phyloP scores from a whole-genome alignment of 2,329 filamentous ascomycete genomes.

The Annulohypoxylon truncatum region DNA sequence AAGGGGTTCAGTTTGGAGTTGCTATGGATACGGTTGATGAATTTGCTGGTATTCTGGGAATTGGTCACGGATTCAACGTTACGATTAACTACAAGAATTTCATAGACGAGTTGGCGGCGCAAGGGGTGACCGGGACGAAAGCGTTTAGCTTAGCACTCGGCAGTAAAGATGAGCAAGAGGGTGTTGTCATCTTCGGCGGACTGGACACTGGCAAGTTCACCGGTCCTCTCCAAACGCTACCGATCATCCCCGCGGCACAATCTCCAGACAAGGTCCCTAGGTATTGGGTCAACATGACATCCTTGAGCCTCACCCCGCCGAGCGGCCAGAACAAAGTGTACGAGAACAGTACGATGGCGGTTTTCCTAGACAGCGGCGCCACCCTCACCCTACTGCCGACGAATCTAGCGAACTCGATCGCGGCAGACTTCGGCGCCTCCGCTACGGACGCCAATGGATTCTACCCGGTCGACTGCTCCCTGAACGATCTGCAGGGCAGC shows the following conservation, averaged over 20 bases:
- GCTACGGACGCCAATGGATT: conserved; percentile 56
- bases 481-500: conserved; percentile 55
- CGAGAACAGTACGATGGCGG: conserved; percentile 58
- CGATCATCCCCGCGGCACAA: conserved; percentile 66
- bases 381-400: conserved; percentile 75
- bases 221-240: conserved; percentile 68
- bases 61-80: conserved; percentile 71
- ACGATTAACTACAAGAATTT: conserved; percentile 63
- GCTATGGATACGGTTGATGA: conserved; percentile 63
- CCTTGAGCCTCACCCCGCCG: conserved; percentile 57
- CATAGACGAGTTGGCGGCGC: conserved; percentile 61
- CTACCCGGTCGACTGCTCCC: conserved; percentile 59
- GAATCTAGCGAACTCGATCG: conserved; percentile 62
- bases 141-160: conserved; percentile 76
- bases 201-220: conserved; percentile 73
- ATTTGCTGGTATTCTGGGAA: conserved; percentile 74
- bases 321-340: conserved; percentile 52
- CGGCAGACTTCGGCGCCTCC: conserved; percentile 60
- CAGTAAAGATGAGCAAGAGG: conserved; percentile 67
- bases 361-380: conserved; percentile 78
- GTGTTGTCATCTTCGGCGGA: conserved; percentile 76
- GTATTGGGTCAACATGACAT: conserved; percentile 64
- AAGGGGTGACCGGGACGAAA: conserved; percentile 67
- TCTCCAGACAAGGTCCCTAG: conserved; percentile 66
- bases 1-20: conserved; percentile 72